Evolutionary conservation across 495 filamentous ascomycete species (phyloP), one percentile per base, ranked within the genome.

Genomic region (Aspergillus campestris): DNA sequence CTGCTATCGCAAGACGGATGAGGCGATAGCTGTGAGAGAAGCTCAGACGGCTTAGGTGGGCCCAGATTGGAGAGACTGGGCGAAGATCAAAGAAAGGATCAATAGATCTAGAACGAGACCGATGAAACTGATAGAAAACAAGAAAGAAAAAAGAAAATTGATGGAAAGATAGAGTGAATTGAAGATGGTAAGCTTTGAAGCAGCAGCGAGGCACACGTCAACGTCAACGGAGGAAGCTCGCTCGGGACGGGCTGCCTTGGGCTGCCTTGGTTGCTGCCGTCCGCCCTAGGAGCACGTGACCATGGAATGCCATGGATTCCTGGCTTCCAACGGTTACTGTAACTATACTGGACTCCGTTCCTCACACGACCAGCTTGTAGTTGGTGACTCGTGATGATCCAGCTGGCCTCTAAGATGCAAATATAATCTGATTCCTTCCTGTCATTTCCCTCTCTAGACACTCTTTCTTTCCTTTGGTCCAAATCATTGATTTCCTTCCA

Each of bases 131-230:
- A 30, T 31, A 37, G n/a, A 30, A 42, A 42, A 38, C 34, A 40
- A 5, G 40, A 50, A 37, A 39, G 14, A 6, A 47, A 34, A 44
- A 45, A 31, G 56, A 52, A 43, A 18, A 38, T 34, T 31, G 34
- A 38, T 34, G 50, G 35, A 30, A 53, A 45, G 14, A 51, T 43
- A 42, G 18, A 35, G 50, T 38, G 9, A 45, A 58, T 41, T 24
- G 51, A 42, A 46, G 44, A 52, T 40, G 42, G 35, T 48, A 40
- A 58, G 49, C 36, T 41, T 48, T 52, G 18, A 47, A 49, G 50
- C 49, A 50, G 53, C 52, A 56, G 58, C 53, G 62, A 64, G 62
- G 47, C 51, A 66, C 66, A 69, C 67, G 67, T 71, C 65, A 67
- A 67, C 57, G 61, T 61, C 43, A 44, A 51, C 55, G 56, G 58